Evolutionary conservation across 768 basidiomycete genomes (phyloP), one percentile per base, ranked within the genome.

Genomic region (Auriculariales sp.): DNA sequence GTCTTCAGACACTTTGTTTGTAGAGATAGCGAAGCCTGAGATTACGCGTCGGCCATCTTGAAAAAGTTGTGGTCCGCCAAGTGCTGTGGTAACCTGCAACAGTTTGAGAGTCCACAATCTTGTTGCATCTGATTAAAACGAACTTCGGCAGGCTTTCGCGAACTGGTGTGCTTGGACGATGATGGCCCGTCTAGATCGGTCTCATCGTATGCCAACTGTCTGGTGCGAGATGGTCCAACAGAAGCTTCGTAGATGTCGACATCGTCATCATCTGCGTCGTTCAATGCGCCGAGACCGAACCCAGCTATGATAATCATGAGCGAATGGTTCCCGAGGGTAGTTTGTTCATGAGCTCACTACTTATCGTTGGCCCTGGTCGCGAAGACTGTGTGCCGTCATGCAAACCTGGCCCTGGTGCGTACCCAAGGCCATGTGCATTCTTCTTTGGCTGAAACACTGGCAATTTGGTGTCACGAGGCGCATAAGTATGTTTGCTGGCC

Each of bases 221-320:
- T 73, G 53, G 71, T 66, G 14, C 68, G 64, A 12, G 59, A 58
- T 28, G 62, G 49, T 1, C 55, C 57, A 9, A 48, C 46, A 1
- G 59, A 27, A 32, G 68, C 65, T 56, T 89, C 87, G 56, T 92
- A 93, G 3, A 91, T 70, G 55, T 92, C 89, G 29, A 88, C 48
- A 59, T 92, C 92, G 59, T 97, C 92, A 44, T 93, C 89, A 46
- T 97, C 93, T 2, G 89, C 92, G 49, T 95, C 92, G 58, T 94
- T 95, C 15, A 91, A 64, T 1, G 86, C 88, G 4, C 90, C 89
- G 15, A 93, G 69, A 31, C 90, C 91, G 58, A 92, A 94, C 1
- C 89, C 90, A 59, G 81, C 86, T 85, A 44, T 35, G 17, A 53
- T 36, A 51, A 34, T 25, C 25, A 46, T 7, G 42, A 2, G 45